A percentile compares a stretch with the other conserved stretches of the same genome.
These are phyloP conservation scores for Pezicula carpinea DNA, from an alignment of 2,329 filamentous ascomycete genomes.

Conservation along the genomic window DNA sequence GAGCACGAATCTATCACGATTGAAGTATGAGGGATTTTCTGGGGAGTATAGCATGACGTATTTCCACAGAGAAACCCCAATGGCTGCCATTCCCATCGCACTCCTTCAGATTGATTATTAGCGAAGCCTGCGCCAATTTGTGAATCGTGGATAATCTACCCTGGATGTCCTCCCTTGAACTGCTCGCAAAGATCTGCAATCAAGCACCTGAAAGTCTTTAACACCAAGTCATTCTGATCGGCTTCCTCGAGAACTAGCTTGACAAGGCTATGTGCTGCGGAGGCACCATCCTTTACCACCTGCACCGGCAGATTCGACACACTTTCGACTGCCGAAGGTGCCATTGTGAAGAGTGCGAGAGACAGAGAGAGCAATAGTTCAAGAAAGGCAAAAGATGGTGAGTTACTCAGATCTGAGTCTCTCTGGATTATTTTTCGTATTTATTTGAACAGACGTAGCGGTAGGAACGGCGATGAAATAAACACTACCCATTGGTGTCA, in stretches of 20 bases:
- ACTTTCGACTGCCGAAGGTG: slow-evolving; percentile 5
- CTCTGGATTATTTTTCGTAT: background rate
- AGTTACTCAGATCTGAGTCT: no score
- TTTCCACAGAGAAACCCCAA: slow-evolving; percentile 37
- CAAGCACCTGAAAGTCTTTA: slow-evolving; percentile 56
- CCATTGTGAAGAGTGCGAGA: background rate
- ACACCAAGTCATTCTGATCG: slow-evolving; percentile 31
- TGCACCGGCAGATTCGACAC: slow-evolving; percentile 1
- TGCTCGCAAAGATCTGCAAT: slow-evolving; percentile 67
- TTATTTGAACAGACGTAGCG: background rate
- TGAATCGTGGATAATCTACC: slow-evolving; percentile 36
- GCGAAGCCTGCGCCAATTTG: background rate
- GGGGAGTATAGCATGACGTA: slow-evolving; percentile 38
- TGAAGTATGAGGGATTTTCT: slow-evolving; percentile 34
- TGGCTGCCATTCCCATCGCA: slow-evolving; percentile 38
- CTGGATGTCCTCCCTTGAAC: slow-evolving; percentile 65
- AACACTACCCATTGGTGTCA: no score
- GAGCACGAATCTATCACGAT: slow-evolving; percentile 39
- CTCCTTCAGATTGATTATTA: background rate
- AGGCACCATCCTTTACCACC: slow-evolving; percentile 1
- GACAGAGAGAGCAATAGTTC: background rate
- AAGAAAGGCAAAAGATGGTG: background rate
- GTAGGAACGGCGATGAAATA: no score
- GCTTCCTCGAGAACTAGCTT: background rate
- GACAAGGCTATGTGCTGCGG: background rate